Evolutionary conservation across 768 basidiomycete species (phyloP).

Genomic region (Russula foetens): DNA sequence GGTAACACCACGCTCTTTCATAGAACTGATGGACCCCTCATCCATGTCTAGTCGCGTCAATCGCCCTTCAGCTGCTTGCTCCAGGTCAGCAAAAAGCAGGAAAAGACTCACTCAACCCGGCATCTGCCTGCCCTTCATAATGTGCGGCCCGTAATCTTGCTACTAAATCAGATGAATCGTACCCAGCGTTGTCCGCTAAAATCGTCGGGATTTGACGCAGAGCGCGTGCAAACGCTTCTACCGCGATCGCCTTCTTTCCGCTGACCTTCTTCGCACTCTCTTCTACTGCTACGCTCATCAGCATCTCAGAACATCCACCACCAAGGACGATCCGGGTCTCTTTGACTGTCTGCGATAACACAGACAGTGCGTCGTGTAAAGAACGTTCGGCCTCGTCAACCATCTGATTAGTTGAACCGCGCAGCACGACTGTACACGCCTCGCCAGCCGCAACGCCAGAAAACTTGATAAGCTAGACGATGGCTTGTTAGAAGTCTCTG

Average conservation of each 20-base stretch:
- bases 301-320: slow-evolving; percentile 97
- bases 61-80: not conserved
- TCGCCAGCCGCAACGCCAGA: slow-evolving; percentile 97
- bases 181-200: slow-evolving; percentile 95
- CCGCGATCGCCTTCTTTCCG: slow-evolving; percentile 94
- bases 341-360: slow-evolving; percentile 95
- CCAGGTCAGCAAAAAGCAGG: not conserved
- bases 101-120: slow-evolving; percentile 68
- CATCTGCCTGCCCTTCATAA: slow-evolving; percentile 78
- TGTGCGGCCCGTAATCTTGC: slow-evolving; percentile 86
- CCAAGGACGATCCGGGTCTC: slow-evolving; percentile 93
- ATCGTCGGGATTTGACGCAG: slow-evolving; percentile 94
- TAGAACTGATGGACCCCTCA: slow-evolving; percentile 73
- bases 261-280: slow-evolving; percentile 75
- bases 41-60: slow-evolving; percentile 66
- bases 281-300: slow-evolving; percentile 93
- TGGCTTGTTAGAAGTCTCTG: not conserved
- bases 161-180: slow-evolving; percentile 95
- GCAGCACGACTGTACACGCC: slow-evolving; percentile 95
- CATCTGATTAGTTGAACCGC: slow-evolving; percentile 98
- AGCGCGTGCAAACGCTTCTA: slow-evolving; percentile 84
- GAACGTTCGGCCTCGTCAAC: slow-evolving; percentile 98
- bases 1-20: slow-evolving; percentile 82
- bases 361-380: slow-evolving; percentile 93
- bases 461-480: slow-evolving; percentile 90